These are phyloP conservation scores for Penicillium sp. DNA, from an alignment of 2,329 filamentous ascomycete species.

Conservation along the genomic window DNA sequence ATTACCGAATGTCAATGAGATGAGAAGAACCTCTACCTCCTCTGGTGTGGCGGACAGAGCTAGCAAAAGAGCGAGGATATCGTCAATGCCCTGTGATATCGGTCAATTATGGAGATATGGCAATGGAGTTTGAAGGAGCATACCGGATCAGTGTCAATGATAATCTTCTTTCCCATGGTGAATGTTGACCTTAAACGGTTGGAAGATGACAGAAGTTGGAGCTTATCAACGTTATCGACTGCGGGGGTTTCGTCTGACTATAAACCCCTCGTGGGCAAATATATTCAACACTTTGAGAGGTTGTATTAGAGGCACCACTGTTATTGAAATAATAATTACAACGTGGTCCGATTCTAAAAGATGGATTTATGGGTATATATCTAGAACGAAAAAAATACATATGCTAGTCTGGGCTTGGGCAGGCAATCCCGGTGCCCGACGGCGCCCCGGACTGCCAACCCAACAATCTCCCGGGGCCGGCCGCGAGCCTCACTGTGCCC, in stretches of 20 bases:
- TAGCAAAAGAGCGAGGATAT: constrained; percentile 82
- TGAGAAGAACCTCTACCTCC: constrained; percentile 78
- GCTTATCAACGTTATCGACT: constrained; percentile 13
- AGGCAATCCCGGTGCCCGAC: background rate
- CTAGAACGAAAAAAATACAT: background rate
- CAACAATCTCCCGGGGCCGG: background rate
- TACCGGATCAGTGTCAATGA: constrained; percentile 96
- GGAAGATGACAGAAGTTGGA: constrained; percentile 1
- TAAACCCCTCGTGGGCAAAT: background rate
- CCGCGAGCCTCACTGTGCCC: background rate
- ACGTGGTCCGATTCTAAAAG: background rate
- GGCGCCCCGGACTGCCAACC: background rate
- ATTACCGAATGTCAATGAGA: constrained; percentile 93
- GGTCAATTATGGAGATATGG: background rate
- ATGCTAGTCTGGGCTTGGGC: background rate
- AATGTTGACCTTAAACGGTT: background rate
- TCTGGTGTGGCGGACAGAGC: constrained; percentile 78
- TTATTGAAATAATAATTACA: background rate
- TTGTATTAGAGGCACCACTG: background rate
- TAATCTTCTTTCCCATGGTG: constrained; percentile 71
- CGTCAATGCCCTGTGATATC: constrained; percentile 68
- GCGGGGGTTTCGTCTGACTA: constrained; percentile 1
- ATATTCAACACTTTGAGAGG: background rate
- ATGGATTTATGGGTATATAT: background rate
- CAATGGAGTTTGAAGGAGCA: constrained; percentile 12